phyloP scores from a whole-genome alignment of 2,329 filamentous ascomycete species.

The Graphilbum sp. region DNA sequence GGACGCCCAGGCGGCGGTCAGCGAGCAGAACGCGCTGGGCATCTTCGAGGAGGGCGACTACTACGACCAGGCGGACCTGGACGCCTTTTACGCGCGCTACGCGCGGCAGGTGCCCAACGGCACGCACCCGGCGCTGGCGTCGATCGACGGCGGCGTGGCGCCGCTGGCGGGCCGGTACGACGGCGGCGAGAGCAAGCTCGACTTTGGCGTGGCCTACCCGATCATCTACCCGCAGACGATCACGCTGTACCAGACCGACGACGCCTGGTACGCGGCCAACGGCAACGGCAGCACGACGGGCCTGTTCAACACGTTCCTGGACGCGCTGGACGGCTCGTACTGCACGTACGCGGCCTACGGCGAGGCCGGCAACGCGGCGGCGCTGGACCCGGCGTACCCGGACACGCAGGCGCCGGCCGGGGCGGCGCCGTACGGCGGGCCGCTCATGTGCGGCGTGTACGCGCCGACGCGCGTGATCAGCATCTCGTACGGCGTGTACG shows the following conservation, averaged over 20 bases:
- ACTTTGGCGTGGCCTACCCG: slow-evolving; percentile 27
- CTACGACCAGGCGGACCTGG: slow-evolving; percentile 10
- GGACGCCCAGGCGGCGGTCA: neutral
- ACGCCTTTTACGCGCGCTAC: slow-evolving; percentile 9
- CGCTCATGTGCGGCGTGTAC: slow-evolving; percentile 17
- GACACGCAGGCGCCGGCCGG: slow-evolving; percentile 22
- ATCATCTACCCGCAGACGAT: slow-evolving; percentile 31
- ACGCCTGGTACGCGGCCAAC: slow-evolving; percentile 9
- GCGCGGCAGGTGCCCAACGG: slow-evolving; percentile 18
- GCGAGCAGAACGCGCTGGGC: slow-evolving; percentile 7
- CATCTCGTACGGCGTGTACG: slow-evolving; percentile 36
- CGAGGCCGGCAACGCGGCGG: slow-evolving; percentile 24
- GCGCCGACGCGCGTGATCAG: slow-evolving; percentile 36
- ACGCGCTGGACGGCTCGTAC: slow-evolving; percentile 31
- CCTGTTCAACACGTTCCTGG: slow-evolving; percentile 21
- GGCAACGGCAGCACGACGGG: slow-evolving; percentile 2
- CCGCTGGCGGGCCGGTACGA: slow-evolving; percentile 19
- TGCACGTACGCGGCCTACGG: slow-evolving; percentile 29
- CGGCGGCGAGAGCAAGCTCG: slow-evolving; percentile 17
- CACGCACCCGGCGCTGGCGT: slow-evolving; percentile 24
- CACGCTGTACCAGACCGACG: slow-evolving; percentile 13
- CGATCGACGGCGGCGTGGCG: slow-evolving; percentile 29
- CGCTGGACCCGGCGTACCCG: slow-evolving; percentile 30
- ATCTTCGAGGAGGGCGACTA: slow-evolving; percentile 11
- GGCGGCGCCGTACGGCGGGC: slow-evolving; percentile 22